These are phyloP conservation scores for Aechmea fasciata DNA, from an alignment of 176 grass and related monocot genomes.

Conservation along the genomic window DNA sequence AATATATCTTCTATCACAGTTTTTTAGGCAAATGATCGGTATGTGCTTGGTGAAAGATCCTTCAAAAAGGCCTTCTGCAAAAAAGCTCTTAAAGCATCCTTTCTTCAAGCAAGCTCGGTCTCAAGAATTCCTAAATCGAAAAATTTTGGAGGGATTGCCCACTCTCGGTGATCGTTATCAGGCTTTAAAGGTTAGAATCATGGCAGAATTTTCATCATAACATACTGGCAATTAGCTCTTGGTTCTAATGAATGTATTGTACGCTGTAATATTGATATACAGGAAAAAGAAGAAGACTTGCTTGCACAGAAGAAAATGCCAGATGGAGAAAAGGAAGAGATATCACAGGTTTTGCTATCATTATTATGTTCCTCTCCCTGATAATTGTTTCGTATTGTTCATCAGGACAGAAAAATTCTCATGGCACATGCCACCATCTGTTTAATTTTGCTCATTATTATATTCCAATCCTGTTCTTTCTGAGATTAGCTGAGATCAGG, in stretches of 20 bases:
- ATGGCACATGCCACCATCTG: too few species aligned
- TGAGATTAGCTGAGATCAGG: too few species aligned
- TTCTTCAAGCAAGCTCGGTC: conserved; percentile 97
- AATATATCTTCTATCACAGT: conserved; percentile 33
- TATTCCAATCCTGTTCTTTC: too few species aligned
- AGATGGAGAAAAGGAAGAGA: conserved; percentile 80
- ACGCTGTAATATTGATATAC: conserved; percentile 4
- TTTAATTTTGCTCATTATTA: too few species aligned
- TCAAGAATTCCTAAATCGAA: conserved; percentile 61
- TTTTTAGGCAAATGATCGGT: conserved; percentile 85
- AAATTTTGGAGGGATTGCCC: conserved; percentile 86
- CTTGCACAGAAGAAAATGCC: conserved; percentile 98
- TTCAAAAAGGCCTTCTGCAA: conserved; percentile 65
- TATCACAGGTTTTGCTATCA: conserved; percentile 68
- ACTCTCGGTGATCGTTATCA: conserved; percentile 70
- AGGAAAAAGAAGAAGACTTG: conserved; percentile 87
- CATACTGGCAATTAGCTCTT: background rate
- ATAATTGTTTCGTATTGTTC: background rate
- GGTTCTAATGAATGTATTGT: conserved; percentile 15
- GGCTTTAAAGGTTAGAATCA: conserved; percentile 51
- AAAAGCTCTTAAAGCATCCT: conserved; percentile 72
- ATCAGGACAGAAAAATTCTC: background rate
- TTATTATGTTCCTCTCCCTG: background rate
- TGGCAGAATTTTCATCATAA: background rate
- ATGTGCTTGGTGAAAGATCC: conserved; percentile 96